Conservation (phyloP, 1,284 basidiomycete species). For the Moniliophthora roreri region DNA sequence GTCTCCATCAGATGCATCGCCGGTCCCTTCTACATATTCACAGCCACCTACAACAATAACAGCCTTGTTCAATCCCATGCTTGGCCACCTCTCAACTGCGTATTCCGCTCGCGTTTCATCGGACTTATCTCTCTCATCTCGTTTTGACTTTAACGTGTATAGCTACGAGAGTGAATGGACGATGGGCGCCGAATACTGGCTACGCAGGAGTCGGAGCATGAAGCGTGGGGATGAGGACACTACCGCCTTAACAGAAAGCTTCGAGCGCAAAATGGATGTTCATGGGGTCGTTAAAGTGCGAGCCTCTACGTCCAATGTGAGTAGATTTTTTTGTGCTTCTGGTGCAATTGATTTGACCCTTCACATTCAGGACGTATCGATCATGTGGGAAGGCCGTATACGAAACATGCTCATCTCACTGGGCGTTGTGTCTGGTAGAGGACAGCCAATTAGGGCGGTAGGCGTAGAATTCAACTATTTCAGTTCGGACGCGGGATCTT, state of each 20-base stretch:
- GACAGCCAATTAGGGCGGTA: conserved; percentile 83
- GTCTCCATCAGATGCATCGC: conserved; percentile 32
- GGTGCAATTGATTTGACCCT: conserved; percentile 9
- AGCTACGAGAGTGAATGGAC: conserved; percentile 96
- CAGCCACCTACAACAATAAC: conserved; percentile 94
- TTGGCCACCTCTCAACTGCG: conserved; percentile 90
- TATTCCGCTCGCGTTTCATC: conserved; percentile 88
- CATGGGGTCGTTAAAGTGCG: conserved; percentile 88
- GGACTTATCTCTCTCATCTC: conserved; percentile 85
- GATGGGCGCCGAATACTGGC: conserved; percentile 94
- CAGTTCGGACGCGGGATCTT: conserved; percentile 55
- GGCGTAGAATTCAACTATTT: conserved; percentile 94
- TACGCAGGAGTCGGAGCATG: conserved; percentile 49
- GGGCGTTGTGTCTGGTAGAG: conserved; percentile 81
- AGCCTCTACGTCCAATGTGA: conserved; percentile 83
- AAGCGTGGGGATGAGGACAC: conserved; percentile 19
- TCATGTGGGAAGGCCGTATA: conserved; percentile 95
- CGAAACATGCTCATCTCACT: conserved; percentile 87
- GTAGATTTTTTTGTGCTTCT: conserved; percentile 24
- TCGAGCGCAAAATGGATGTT: conserved; percentile 42
- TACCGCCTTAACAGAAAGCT: conserved; percentile 17
- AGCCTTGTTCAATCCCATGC: conserved; percentile 94
- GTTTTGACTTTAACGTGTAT: conserved; percentile 97
- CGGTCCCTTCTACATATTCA: conserved; percentile 37
- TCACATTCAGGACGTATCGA: conserved; percentile 69